Conservation (phyloP, 495 filamentous ascomycete genomes). For the Chaetomium fimeti region DNA sequence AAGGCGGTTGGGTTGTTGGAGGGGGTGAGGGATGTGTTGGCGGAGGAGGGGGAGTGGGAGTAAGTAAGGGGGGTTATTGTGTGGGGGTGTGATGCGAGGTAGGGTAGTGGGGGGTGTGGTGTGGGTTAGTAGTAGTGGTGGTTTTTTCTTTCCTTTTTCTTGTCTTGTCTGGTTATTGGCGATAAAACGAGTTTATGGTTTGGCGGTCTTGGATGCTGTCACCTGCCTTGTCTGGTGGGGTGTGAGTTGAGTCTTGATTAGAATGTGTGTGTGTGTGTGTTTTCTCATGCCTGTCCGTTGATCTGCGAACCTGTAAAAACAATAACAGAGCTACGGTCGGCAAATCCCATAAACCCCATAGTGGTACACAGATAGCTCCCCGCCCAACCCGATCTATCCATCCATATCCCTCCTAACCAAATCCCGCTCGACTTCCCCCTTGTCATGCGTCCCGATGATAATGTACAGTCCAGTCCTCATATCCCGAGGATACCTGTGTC, state of each 20-base stretch:
- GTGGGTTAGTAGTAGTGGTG: not conserved
- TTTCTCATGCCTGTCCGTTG: not conserved
- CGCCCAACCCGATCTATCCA: not conserved
- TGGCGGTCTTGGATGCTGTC: not conserved
- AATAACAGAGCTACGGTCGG: not conserved
- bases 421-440: not conserved
- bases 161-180: slow-evolving; percentile 6
- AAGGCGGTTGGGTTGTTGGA: slow-evolving; percentile 65
- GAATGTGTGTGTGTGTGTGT: not conserved
- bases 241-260: not conserved
- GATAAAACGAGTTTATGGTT: slow-evolving; percentile 4
- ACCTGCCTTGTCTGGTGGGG: not conserved
- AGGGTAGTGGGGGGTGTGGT: not conserved
- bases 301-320: not conserved
- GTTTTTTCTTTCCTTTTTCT: not conserved
- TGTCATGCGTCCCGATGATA: not conserved
- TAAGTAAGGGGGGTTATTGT: not conserved
- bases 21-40: slow-evolving; percentile 50
- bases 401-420: not conserved
- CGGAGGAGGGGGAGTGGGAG: slow-evolving; percentile 39
- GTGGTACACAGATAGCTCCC: not conserved
- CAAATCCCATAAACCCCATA: not conserved
- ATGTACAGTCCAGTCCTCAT: not conserved
- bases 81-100: not conserved
- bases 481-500: not conserved